These are phyloP conservation scores for Helenozyma baotianmanensis DNA, from an alignment of 805 yeast species.

Conservation along the genomic window DNA sequence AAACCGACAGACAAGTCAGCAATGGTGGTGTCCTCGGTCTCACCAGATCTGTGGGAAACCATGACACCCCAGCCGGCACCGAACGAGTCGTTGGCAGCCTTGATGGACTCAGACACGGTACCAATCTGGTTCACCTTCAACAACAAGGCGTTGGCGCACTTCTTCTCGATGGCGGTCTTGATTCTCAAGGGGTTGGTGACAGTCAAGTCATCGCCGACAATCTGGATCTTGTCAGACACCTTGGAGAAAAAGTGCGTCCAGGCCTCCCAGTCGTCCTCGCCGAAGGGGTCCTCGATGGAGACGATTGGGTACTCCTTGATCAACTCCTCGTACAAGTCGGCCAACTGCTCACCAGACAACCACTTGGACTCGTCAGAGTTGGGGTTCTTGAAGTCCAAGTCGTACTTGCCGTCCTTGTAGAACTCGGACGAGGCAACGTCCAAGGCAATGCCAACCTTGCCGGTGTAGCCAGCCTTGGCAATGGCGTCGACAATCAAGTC, in stretches of 20 bases:
- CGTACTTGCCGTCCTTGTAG: slow-evolving; percentile 95
- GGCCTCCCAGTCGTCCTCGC: slow-evolving; percentile 99
- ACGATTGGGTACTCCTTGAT: slow-evolving; percentile 93
- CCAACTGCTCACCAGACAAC: slow-evolving; percentile 85
- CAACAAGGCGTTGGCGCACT: slow-evolving; percentile 90
- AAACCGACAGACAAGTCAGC: slow-evolving; percentile 98
- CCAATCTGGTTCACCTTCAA: slow-evolving; percentile 99
- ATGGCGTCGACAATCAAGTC: slow-evolving; percentile 90
- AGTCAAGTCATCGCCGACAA: slow-evolving; percentile 97
- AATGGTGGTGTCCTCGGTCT: slow-evolving; percentile 97
- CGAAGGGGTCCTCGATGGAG: slow-evolving; percentile 98
- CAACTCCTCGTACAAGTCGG: slow-evolving; percentile 75
- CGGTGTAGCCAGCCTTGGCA: slow-evolving; percentile 92
- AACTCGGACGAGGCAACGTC: slow-evolving; percentile 98
- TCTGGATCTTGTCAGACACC: slow-evolving; percentile 69
- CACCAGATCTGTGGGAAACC: slow-evolving; percentile 99
- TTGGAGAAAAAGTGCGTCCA: slow-evolving; percentile 82
- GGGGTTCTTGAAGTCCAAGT: slow-evolving; percentile 98
- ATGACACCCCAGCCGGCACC: slow-evolving; percentile 99
- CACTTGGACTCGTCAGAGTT: slow-evolving; percentile 84
- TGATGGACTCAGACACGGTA: slow-evolving; percentile 90
- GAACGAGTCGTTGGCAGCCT: slow-evolving; percentile 94
- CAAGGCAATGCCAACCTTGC: slow-evolving; percentile 85
- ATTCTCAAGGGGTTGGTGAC: slow-evolving; percentile 97
- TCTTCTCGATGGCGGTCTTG: slow-evolving; percentile 92